Evolutionary conservation across 2,329 filamentous ascomycete species (phyloP).

Genomic region (Fusarium nematophilum): DNA sequence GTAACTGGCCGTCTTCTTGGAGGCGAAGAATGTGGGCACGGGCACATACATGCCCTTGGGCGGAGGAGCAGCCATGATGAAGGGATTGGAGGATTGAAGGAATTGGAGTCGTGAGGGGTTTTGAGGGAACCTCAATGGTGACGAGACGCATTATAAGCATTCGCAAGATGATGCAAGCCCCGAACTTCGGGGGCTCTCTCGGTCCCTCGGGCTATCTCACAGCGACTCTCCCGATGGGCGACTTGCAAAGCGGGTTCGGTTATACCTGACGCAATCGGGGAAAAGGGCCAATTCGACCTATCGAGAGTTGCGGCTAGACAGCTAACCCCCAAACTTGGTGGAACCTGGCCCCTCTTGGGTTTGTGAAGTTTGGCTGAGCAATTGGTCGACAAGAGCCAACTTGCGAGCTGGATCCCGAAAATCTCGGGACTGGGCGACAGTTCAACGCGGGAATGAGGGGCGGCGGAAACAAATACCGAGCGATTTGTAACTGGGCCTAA

Average conservation of each 20-base stretch:
- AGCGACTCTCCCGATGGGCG: slow-evolving; percentile 35
- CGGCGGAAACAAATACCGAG: no score
- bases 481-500: no score
- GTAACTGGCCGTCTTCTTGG: slow-evolving; percentile 55
- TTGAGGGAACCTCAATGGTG: slow-evolving; percentile 28
- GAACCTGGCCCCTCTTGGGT: slow-evolving; percentile 20
- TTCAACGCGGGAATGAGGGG: no score
- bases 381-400: no score
- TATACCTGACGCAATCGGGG: slow-evolving; percentile 20
- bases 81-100: background rate
- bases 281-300: slow-evolving; percentile 18
- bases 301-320: slow-evolving; percentile 7
- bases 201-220: slow-evolving; percentile 37
- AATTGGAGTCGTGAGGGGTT: background rate
- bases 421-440: no score
- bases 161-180: slow-evolving; percentile 15
- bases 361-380: background rate
- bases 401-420: no score
- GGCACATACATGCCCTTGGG: slow-evolving; percentile 69
- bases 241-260: background rate
- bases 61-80: slow-evolving; percentile 50
- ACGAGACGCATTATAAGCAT: slow-evolving; percentile 37
- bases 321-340: slow-evolving; percentile 15
- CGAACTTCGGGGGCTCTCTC: slow-evolving; percentile 29
- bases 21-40: slow-evolving; percentile 72